A percentile compares a stretch with the other conserved stretches of the same genome.
phyloP scores from a whole-genome alignment of 2,329 filamentous ascomycete species.

The Dothideomycetidae sp. region DNA sequence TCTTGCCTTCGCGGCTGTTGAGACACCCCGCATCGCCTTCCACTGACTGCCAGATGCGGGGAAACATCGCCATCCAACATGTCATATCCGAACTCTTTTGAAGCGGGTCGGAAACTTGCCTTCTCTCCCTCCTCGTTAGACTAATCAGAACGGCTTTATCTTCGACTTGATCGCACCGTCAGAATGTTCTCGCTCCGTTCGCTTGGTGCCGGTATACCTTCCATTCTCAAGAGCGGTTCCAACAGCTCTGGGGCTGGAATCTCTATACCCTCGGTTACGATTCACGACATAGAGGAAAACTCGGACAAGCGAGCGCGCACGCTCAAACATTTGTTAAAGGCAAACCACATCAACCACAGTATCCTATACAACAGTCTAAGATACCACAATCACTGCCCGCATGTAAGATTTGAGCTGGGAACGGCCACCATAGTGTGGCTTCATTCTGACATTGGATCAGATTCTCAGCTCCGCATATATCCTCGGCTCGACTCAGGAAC shows the following conservation, averaged over 20 bases:
- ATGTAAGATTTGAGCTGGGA: no score
- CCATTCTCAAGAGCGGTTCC: slow-evolving; percentile 13
- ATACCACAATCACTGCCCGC: slow-evolving; percentile 72
- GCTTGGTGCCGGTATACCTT: slow-evolving; percentile 13
- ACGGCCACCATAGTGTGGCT: no score
- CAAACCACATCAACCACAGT: slow-evolving; percentile 82
- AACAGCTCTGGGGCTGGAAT: slow-evolving; percentile 18
- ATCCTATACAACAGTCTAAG: slow-evolving; percentile 62
- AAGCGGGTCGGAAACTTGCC: no score
- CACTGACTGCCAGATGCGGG: no score
- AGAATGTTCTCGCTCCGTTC: slow-evolving; percentile 13
- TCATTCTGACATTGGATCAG: no score
- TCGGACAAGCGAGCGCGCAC: slow-evolving; percentile 67
- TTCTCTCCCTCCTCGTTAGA: no score
- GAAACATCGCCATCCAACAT: no score
- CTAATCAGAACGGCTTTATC: no score
- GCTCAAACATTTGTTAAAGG: slow-evolving; percentile 77
- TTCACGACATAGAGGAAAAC: slow-evolving; percentile 66
- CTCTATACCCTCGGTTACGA: slow-evolving; percentile 50
- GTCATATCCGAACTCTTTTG: no score
- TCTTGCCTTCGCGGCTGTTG: no score
- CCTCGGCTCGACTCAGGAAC: slow-evolving; percentile 57
- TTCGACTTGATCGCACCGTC: no score
- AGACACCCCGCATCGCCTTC: no score
- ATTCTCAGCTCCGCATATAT: slow-evolving; percentile 75